A percentile compares a stretch with the other conserved stretches of the same genome.
phyloP scores from a whole-genome alignment of 1,284 basidiomycete genomes.

The Rhodofomes roseus region DNA sequence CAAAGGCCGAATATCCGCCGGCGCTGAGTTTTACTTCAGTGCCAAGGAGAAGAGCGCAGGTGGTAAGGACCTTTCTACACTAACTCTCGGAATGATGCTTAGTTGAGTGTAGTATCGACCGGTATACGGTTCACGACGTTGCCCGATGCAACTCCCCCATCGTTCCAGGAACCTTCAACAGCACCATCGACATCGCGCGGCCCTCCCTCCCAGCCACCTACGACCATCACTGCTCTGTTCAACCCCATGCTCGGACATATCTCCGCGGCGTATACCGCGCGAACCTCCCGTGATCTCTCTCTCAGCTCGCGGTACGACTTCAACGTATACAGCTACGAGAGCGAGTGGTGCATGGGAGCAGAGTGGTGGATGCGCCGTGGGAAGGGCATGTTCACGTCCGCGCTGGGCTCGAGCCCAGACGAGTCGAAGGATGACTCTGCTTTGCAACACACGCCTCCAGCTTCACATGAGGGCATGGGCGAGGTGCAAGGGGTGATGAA shows the following conservation, averaged over 20 bases:
- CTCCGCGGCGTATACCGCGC: conserved; percentile 87
- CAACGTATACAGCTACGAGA: conserved; percentile 96
- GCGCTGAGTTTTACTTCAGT: conserved; percentile 93
- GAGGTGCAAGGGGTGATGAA: conserved; percentile 84
- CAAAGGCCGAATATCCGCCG: conserved; percentile 85
- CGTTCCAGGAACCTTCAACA: conserved; percentile 45
- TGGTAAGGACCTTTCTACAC: conserved; percentile 44
- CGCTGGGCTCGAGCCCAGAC: background rate
- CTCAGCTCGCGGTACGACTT: conserved; percentile 93
- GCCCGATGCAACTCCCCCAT: conserved; percentile 70
- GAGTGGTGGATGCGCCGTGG: conserved; percentile 85
- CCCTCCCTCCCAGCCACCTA: conserved; percentile 72
- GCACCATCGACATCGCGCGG: conserved; percentile 31
- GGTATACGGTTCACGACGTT: conserved; percentile 91
- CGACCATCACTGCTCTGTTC: conserved; percentile 90
- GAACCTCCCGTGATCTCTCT: conserved; percentile 83
- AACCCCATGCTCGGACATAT: conserved; percentile 97
- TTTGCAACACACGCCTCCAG: conserved; percentile 5
- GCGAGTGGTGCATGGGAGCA: conserved; percentile 92
- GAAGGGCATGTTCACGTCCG: conserved; percentile 16
- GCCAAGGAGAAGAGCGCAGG: conserved; percentile 92
- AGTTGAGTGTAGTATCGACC: conserved; percentile 69
- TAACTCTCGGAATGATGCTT: background rate
- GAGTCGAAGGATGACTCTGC: conserved; percentile 1
- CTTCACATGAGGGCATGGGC: conserved; percentile 21